Evolutionary conservation across 768 basidiomycete genomes (phyloP), one percentile per base, ranked within the genome.

Genomic region (Lactarius sp.): DNA sequence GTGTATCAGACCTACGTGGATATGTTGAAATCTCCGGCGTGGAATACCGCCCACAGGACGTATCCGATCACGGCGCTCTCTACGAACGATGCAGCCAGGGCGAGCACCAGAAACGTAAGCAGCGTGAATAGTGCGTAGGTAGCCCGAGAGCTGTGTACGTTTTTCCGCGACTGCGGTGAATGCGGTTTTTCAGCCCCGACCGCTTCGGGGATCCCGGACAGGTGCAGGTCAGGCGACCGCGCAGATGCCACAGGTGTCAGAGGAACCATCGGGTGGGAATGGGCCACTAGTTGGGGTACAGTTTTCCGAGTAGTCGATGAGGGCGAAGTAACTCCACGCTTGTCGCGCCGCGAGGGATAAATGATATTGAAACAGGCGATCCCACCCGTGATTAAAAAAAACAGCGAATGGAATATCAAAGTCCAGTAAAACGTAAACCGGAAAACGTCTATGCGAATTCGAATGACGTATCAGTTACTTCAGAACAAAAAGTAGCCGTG

Each of bases 381-480:
- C 42, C 47, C 51, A 22, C 66, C 66, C 16, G 57, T 51, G 59
- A 61, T 22, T 18, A 68, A 31, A 57, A 64, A 67, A 42, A 68
- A 61, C 27, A 67, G 59, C 8, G 66, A 59, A 39, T 66, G 39
- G 55, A 68, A 68, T 41, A 68, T 59, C 41, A 68, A 49, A 14
- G 59, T 64, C 68, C 68, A 68, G 41, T 56, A 68, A 39, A 68
- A 68, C 7, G 66, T 68, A 59, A 64, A 68, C 41, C 62, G 65
- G 56, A 68, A 66, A n/a, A 64, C 68, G 18, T 68, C 68, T 68
- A 50, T 47, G 20, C 41, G 22, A 16, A 34, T 55, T 47, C 16
- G 20, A 55, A 22, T 47, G 47, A 31, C n/a, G 52, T 49, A 52
- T 64, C 44, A 49, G 62, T 46, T 46, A 33, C 8, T 36, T 50